Conservation (phyloP, 192 early-diverging fungal genomes). For the Coemansia sp. region DNA sequence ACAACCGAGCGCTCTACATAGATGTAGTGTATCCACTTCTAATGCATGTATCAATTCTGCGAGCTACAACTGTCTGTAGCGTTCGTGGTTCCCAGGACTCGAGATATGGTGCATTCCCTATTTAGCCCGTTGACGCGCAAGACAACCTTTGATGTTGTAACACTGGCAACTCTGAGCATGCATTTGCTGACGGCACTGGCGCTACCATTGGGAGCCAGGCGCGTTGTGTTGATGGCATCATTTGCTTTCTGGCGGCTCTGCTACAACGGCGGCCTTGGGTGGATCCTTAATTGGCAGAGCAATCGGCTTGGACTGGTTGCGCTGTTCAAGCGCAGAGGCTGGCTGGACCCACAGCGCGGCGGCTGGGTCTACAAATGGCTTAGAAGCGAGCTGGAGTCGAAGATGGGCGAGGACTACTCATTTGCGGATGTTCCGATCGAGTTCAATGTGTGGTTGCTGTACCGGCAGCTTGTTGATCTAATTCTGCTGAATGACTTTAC, state of each 20-base stretch:
- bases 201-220: slow-evolving; percentile 57
- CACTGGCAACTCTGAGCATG: slow-evolving; percentile 62
- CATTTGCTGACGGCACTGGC: slow-evolving; percentile 69
- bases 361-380: slow-evolving; percentile 60
- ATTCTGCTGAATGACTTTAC: slow-evolving; percentile 93
- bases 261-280: slow-evolving; percentile 87
- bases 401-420: slow-evolving; percentile 78
- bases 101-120: slow-evolving; percentile 73
- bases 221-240: slow-evolving; percentile 64
- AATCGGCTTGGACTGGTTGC: slow-evolving; percentile 69
- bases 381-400: slow-evolving; percentile 65
- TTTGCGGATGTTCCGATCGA: slow-evolving; percentile 87
- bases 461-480: slow-evolving; percentile 88
- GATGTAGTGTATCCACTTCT: slow-evolving; percentile 8
- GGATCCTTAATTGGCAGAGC: slow-evolving; percentile 78
- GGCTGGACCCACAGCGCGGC: slow-evolving; percentile 62
- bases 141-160: slow-evolving; percentile 72
- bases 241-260: slow-evolving; percentile 85
- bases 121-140: slow-evolving; percentile 69
- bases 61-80: slow-evolving; percentile 19
- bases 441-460: slow-evolving; percentile 96
- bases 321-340: slow-evolving; percentile 65
- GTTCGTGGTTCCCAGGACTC: slow-evolving; percentile 67
- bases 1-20: not conserved
- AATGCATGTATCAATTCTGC: not conserved